Evolutionary conservation across 768 basidiomycete species (phyloP).

Genomic region (Vararia minispora): DNA sequence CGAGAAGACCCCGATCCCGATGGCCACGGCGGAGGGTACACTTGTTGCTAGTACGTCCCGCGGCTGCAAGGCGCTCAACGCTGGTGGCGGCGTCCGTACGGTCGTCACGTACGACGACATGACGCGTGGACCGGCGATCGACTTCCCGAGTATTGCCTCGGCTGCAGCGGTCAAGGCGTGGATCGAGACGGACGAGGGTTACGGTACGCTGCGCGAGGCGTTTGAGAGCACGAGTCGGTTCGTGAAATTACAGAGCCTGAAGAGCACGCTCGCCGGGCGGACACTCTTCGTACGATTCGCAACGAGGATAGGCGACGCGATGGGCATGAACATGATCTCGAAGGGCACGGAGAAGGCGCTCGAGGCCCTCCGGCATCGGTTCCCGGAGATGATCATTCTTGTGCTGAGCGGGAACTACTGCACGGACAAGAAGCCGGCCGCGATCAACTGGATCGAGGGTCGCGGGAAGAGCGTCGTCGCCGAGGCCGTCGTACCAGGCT

Average conservation of each 20-base stretch:
- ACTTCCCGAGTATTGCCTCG: slow-evolving; percentile 73
- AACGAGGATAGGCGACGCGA: slow-evolving; percentile 93
- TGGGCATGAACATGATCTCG: slow-evolving; percentile 99
- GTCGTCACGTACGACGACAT: slow-evolving; percentile 89
- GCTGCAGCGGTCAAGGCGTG: slow-evolving; percentile 82
- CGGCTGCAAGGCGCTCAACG: slow-evolving; percentile 96
- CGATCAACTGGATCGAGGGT: slow-evolving; percentile 99
- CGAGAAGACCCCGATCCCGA: slow-evolving; percentile 77
- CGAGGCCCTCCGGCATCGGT: slow-evolving; percentile 61
- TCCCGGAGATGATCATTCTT: slow-evolving; percentile 85
- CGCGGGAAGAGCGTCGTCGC: slow-evolving; percentile 97
- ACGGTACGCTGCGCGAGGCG: slow-evolving; percentile 60
- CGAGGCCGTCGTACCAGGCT: slow-evolving; percentile 86
- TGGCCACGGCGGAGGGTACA: slow-evolving; percentile 99
- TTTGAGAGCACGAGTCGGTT: slow-evolving; percentile 96
- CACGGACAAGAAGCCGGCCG: slow-evolving; percentile 99
- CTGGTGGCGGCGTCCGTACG: slow-evolving; percentile 90
- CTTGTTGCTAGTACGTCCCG: slow-evolving; percentile 95
- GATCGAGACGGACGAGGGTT: slow-evolving; percentile 79
- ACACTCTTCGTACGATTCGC: slow-evolving; percentile 91
- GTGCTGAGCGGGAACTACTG: slow-evolving; percentile 97
- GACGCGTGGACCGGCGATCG: slow-evolving; percentile 98
- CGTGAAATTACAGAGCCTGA: slow-evolving; percentile 74
- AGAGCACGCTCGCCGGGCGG: slow-evolving; percentile 86
- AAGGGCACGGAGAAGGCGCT: slow-evolving; percentile 97